phyloP scores from a whole-genome alignment of 169 alveolate genomes.

The Babesia divergens region DNA sequence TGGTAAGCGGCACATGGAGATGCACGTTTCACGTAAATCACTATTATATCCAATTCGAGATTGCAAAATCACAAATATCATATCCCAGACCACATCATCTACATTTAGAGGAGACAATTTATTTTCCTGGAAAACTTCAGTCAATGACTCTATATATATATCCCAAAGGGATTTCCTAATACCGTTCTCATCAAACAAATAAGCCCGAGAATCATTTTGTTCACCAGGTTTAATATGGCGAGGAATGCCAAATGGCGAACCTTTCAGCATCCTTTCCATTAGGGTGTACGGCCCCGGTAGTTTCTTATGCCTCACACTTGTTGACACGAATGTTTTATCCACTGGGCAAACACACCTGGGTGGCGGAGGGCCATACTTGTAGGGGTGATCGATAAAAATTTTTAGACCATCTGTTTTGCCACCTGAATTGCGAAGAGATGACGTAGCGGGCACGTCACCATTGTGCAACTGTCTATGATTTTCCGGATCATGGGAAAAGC shows the following conservation, averaged over 20 bases:
- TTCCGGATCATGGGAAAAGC: too few species aligned
- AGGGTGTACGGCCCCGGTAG: conserved; percentile 33
- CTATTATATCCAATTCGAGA: conserved; percentile 62
- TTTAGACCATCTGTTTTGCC: too few species aligned
- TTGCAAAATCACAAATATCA: conserved; percentile 44
- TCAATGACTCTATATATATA: conserved; percentile 63
- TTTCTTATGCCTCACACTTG: conserved; percentile 5
- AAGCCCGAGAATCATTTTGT: conserved; percentile 8
- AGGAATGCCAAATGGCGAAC: not conserved
- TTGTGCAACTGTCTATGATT: too few species aligned
- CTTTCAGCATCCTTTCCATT: conserved; percentile 36
- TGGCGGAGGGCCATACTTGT: conserved; percentile 7
- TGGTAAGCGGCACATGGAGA: conserved; percentile 59
- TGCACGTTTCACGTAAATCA: conserved; percentile 58
- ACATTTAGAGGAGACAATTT: not conserved
- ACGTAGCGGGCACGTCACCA: too few species aligned
- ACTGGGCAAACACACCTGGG: not conserved
- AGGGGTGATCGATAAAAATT: not conserved
- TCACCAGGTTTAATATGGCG: not conserved
- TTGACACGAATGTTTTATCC: not conserved
- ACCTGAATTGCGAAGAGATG: too few species aligned
- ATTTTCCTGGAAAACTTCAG: conserved; percentile 65
- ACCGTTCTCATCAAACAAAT: conserved; percentile 29
- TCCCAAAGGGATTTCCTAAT: conserved; percentile 72
- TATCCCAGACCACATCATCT: conserved; percentile 11